Percentiles rank a stretch among this genome's conserved stretches.
Evolutionary conservation across 1,139 yeast species (phyloP).

Genomic region (Debaryomyces subglobosus): DNA sequence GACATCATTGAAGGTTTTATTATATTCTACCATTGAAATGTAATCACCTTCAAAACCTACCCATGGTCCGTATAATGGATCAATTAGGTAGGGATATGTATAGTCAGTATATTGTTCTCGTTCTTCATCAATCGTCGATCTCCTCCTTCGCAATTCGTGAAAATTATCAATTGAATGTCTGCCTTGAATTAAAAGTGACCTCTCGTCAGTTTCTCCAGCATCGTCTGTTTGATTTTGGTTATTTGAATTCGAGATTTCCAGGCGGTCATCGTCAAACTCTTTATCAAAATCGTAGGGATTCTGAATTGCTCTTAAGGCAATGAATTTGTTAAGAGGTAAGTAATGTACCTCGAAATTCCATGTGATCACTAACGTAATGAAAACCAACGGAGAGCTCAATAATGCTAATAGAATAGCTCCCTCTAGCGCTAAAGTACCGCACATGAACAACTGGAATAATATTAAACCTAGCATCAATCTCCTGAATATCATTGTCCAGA

Average conservation of each 20-base stretch:
- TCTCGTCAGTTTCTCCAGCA: constrained; percentile 25
- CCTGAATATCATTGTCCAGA: constrained; percentile 70
- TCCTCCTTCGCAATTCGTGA: constrained; percentile 26
- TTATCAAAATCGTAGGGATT: constrained; percentile 45
- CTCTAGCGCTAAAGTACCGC: constrained; percentile 68
- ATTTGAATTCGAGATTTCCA: constrained; percentile 8
- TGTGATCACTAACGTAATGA: constrained; percentile 50
- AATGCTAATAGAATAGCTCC: constrained; percentile 58
- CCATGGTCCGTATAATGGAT: constrained; percentile 59
- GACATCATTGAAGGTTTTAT: constrained; percentile 13
- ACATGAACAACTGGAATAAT: constrained; percentile 66
- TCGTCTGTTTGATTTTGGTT: constrained; percentile 10
- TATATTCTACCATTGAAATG: constrained; percentile 43
- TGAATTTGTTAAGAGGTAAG: constrained; percentile 59
- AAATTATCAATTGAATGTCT: constrained; percentile 10
- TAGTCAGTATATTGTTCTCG: constrained; percentile 54
- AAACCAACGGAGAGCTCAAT: constrained; percentile 54
- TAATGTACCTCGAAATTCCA: constrained; percentile 65
- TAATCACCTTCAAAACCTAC: constrained; percentile 58
- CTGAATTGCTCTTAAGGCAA: constrained; percentile 64
- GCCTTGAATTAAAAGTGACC: constrained; percentile 28
- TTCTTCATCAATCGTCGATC: constrained; percentile 58
- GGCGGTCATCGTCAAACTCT: constrained; percentile 44
- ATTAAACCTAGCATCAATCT: constrained; percentile 63
- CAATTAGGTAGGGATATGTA: constrained; percentile 51